These are phyloP conservation scores for Rosa hybrid DNA, from an alignment of 331 rosid genomes.

Conservation along the genomic window DNA sequence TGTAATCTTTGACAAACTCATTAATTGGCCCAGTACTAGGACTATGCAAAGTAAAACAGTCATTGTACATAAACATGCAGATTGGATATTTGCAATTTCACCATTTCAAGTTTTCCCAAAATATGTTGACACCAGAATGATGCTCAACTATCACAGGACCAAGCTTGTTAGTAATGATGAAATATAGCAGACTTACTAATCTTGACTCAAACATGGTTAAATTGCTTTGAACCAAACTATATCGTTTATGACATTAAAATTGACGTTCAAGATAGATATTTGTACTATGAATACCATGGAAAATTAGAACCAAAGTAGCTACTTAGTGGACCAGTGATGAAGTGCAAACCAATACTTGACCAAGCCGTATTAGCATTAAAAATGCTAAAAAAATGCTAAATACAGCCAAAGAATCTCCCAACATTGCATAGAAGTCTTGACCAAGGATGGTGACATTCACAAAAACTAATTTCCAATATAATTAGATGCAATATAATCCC, in stretches of 20 bases:
- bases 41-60: not conserved
- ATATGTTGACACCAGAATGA: not conserved
- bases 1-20: not conserved
- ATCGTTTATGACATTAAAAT: not conserved
- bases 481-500: not conserved
- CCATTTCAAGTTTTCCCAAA: not conserved
- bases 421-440: no score
- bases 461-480: not conserved
- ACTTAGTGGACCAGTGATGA: not conserved
- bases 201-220: not conserved
- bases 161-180: not conserved
- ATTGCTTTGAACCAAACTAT: not conserved
- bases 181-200: not conserved
- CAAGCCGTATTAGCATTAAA: no score
- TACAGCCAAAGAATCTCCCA: no score
- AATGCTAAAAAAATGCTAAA: no score
- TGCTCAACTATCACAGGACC: not conserved
- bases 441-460: not conserved
- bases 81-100: not conserved
- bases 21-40: not conserved
- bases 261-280: not conserved
- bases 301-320: not conserved
- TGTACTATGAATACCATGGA: not conserved
- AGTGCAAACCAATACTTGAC: not conserved
- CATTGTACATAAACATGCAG: not conserved